Evolutionary conservation across 2,329 filamentous ascomycete species (phyloP).

Genomic region (Lomentospora prolificans): DNA sequence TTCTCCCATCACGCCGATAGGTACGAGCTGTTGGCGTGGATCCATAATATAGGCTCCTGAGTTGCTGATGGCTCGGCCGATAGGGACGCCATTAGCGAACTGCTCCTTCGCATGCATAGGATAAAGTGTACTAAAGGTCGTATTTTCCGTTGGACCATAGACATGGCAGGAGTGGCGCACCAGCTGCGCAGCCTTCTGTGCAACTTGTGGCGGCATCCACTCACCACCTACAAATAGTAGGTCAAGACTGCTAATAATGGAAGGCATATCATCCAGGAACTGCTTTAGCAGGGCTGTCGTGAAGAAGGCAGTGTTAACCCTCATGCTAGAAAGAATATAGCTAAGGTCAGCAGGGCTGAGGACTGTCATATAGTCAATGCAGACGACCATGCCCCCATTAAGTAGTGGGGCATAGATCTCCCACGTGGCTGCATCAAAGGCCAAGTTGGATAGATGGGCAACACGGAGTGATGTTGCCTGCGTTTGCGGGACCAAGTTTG

Average conservation of each 20-base stretch:
- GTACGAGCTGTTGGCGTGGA: neutral
- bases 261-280: neutral
- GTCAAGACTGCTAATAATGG: neutral
- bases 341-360: conserved; percentile 11
- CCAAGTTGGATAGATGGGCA: conserved; percentile 14
- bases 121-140: neutral
- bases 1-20: conserved; percentile 11
- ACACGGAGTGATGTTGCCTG: neutral
- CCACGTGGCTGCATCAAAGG: conserved; percentile 14
- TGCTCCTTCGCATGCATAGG: neutral
- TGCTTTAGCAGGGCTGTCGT: neutral
- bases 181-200: neutral
- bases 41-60: conserved; percentile 13
- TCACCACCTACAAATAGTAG: neutral
- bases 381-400: conserved; percentile 14
- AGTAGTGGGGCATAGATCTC: conserved; percentile 15
- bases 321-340: conserved; percentile 3
- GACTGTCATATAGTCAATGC: conserved; percentile 12
- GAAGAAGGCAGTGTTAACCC: neutral
- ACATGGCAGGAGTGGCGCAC: neutral
- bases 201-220: neutral
- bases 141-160: conserved; percentile 5
- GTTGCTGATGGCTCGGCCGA: conserved; percentile 12
- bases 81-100: conserved; percentile 11
- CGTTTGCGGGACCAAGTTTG: conserved; percentile 4